These are phyloP conservation scores for Backusella mclennaniae DNA, from an alignment of 192 early-diverging fungal genomes.

Conservation along the genomic window DNA sequence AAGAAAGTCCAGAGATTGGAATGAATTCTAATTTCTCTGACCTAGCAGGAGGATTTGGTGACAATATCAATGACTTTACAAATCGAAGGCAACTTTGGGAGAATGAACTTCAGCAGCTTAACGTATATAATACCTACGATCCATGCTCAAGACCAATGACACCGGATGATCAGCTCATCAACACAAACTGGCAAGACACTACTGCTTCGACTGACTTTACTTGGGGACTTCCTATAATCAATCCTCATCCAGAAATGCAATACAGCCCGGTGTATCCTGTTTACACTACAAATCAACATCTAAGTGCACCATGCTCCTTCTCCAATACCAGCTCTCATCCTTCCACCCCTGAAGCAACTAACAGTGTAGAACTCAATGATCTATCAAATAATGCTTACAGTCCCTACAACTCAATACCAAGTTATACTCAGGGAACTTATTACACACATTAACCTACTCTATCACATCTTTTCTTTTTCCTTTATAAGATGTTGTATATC, in stretches of 20 bases:
- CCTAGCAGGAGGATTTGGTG: neutral
- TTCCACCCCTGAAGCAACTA: neutral
- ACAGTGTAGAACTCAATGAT: neutral
- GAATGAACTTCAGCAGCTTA: neutral
- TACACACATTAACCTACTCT: neutral
- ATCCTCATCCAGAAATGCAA: neutral
- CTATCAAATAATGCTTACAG: neutral
- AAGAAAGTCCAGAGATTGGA: neutral
- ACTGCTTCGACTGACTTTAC: neutral
- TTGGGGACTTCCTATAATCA: neutral
- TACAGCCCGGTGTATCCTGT: neutral
- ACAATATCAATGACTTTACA: neutral
- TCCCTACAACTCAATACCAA: neutral
- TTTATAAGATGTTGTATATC: neutral
- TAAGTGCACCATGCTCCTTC: neutral
- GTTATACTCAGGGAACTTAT: neutral
- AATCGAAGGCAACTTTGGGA: neutral
- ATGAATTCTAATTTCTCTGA: neutral
- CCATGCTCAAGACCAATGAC: neutral
- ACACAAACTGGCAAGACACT: neutral
- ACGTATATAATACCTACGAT: neutral
- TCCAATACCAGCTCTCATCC: neutral
- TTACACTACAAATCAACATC: neutral
- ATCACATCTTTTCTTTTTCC: neutral
- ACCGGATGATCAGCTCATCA: neutral